A percentile compares a stretch with the other conserved stretches of the same genome.
These are phyloP conservation scores for Astragalus membranaceus DNA, from an alignment of 306 rosid species.

Conservation along the genomic window DNA sequence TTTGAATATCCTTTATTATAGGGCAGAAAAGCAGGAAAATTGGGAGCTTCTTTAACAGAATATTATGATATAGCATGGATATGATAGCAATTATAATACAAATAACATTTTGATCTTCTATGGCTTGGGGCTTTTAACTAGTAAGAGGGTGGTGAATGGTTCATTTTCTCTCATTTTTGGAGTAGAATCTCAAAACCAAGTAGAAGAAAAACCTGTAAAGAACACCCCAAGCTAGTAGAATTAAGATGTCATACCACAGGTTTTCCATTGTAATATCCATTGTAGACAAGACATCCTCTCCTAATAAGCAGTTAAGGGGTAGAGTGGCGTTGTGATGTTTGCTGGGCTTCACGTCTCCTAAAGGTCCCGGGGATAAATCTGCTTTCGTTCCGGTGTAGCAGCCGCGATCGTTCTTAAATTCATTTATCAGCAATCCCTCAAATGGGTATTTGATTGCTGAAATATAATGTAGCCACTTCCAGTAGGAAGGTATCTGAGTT, in stretches of 20 bases:
- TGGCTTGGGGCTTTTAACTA: background rate
- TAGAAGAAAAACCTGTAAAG: slow-evolving; percentile 76
- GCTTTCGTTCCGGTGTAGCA: slow-evolving; percentile 47
- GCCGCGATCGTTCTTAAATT: slow-evolving; percentile 45
- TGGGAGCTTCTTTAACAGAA: background rate
- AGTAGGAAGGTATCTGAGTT: slow-evolving; percentile 48
- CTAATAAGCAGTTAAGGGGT: slow-evolving; percentile 38
- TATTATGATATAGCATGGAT: background rate
- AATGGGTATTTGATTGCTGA: slow-evolving; percentile 91
- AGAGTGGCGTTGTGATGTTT: slow-evolving; percentile 24
- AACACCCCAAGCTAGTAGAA: slow-evolving; percentile 88
- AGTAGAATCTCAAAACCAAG: slow-evolving; percentile 81
- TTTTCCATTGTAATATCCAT: slow-evolving; percentile 46
- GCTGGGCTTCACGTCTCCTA: slow-evolving; percentile 44
- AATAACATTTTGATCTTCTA: background rate
- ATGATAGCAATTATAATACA: no score
- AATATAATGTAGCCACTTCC: slow-evolving; percentile 83
- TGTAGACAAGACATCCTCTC: slow-evolving; percentile 56
- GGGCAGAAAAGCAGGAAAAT: slow-evolving; percentile 7
- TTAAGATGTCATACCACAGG: slow-evolving; percentile 48
- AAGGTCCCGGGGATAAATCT: slow-evolving; percentile 66
- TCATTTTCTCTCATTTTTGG: slow-evolving; percentile 82
- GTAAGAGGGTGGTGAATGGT: background rate
- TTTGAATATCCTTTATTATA: background rate
- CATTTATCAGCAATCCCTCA: slow-evolving; percentile 74